phyloP scores from a whole-genome alignment of 2,329 filamentous ascomycete genomes.

The Hymenoscyphus repandus region DNA sequence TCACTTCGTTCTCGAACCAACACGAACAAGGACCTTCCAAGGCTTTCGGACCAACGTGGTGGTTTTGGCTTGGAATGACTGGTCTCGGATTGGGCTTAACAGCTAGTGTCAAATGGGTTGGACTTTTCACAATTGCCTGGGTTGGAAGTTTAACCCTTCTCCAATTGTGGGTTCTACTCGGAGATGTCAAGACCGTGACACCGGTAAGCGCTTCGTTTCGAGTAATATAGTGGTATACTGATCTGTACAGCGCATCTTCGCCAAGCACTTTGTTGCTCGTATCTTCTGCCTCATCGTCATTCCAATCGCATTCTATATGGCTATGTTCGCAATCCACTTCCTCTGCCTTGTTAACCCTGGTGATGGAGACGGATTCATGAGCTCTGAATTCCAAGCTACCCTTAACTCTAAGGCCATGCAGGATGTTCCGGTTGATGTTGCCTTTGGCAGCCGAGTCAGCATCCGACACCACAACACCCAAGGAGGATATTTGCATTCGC shows the following conservation, averaged over 20 bases:
- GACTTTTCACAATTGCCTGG: conserved; percentile 97
- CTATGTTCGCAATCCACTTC: conserved; percentile 97
- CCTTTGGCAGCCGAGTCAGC: conserved; percentile 77
- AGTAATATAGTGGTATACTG: conserved; percentile 16
- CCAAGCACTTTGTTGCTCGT: conserved; percentile 91
- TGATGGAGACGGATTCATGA: conserved; percentile 99
- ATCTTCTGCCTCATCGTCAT: conserved; percentile 89
- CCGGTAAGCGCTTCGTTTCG: conserved; percentile 45
- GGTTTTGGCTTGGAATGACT: conserved; percentile 91
- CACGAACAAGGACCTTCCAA: conserved; percentile 86
- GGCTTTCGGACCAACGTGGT: conserved; percentile 88
- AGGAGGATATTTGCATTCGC: conserved; percentile 94
- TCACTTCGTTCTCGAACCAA: conserved; percentile 92
- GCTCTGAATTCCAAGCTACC: conserved; percentile 96
- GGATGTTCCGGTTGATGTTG: conserved; percentile 87
- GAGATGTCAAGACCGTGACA: conserved; percentile 80
- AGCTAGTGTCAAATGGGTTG: conserved; percentile 97
- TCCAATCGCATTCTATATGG: conserved; percentile 85
- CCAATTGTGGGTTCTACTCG: conserved; percentile 92
- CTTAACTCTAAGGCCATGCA: conserved; percentile 96
- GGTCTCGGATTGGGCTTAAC: conserved; percentile 86
- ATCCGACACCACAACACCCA: conserved; percentile 96
- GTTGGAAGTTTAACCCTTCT: conserved; percentile 84
- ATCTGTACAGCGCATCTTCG: conserved; percentile 62
- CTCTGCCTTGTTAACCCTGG: conserved; percentile 88